A percentile compares a stretch with the other conserved stretches of the same genome.
Evolutionary conservation across 352 stramenopile species (phyloP).

Genomic region (Globisporangium cederbergense): DNA sequence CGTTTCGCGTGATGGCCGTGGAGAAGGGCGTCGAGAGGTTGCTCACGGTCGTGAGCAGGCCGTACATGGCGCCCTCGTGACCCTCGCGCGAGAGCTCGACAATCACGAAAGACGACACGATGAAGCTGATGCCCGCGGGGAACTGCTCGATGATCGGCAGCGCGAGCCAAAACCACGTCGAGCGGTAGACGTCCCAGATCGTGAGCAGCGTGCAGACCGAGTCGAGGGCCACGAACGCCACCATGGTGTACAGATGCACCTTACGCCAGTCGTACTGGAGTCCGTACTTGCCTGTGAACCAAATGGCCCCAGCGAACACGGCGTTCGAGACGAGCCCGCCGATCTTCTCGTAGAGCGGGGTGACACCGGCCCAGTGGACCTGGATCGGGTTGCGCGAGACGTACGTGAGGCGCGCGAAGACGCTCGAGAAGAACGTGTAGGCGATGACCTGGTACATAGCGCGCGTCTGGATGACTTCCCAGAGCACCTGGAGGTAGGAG

Average conservation of each 20-base stretch:
- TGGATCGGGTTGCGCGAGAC: constrained; percentile 33
- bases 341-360: constrained; percentile 39
- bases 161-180: constrained; percentile 49
- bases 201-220: constrained; percentile 33
- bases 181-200: constrained; percentile 48
- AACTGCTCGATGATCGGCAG: constrained; percentile 45
- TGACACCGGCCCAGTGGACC: constrained; percentile 39
- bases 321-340: constrained; percentile 26
- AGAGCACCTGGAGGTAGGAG: constrained; percentile 15
- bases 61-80: constrained; percentile 61
- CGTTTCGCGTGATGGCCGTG: constrained; percentile 34
- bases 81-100: constrained; percentile 55
- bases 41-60: constrained; percentile 57
- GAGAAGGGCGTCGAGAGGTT: constrained; percentile 51
- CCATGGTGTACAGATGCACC: constrained; percentile 28
- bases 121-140: constrained; percentile 49
- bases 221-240: constrained; percentile 37
- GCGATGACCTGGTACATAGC: constrained; percentile 29
- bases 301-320: constrained; percentile 31
- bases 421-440: constrained; percentile 24
- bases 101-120: constrained; percentile 53
- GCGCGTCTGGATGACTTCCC: constrained; percentile 20
- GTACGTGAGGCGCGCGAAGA: constrained; percentile 18
- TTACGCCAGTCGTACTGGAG: constrained; percentile 57
- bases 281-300: constrained; percentile 47